phyloP scores from a whole-genome alignment of 2,329 filamentous ascomycete species.

The Sporothrix euskadiensis region DNA sequence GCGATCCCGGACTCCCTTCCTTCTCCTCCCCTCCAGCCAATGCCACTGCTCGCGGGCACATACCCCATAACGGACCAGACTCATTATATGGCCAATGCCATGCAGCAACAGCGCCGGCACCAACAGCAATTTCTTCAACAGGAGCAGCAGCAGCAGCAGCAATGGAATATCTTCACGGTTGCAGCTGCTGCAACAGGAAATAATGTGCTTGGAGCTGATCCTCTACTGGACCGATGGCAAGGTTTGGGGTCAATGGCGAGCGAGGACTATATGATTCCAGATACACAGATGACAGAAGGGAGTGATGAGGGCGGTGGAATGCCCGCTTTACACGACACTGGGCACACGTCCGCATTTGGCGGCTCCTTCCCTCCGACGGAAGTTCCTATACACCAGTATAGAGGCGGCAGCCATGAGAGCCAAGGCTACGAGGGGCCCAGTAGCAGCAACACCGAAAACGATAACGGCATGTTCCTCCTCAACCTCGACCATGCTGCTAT shows the following conservation, averaged over 20 bases:
- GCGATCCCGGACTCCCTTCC: background rate
- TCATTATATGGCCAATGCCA: background rate
- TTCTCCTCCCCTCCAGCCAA: background rate
- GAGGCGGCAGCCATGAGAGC: background rate
- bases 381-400: background rate
- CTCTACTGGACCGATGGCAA: constrained; percentile 34
- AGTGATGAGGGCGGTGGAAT: background rate
- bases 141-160: constrained; percentile 23
- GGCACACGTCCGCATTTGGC: background rate
- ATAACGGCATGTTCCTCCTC: background rate
- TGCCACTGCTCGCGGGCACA: background rate
- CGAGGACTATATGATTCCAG: constrained; percentile 28
- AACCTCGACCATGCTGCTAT: background rate
- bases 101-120: background rate
- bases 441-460: background rate
- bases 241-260: constrained; percentile 33
- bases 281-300: background rate
- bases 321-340: background rate
- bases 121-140: constrained; percentile 8
- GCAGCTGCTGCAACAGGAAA: constrained; percentile 20
- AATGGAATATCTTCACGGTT: constrained; percentile 16
- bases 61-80: background rate
- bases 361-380: background rate
- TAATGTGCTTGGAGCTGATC: constrained; percentile 11
- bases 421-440: background rate